These are phyloP conservation scores for Lagenidium giganteum DNA, from an alignment of 352 stramenopile genomes.

Conservation along the genomic window DNA sequence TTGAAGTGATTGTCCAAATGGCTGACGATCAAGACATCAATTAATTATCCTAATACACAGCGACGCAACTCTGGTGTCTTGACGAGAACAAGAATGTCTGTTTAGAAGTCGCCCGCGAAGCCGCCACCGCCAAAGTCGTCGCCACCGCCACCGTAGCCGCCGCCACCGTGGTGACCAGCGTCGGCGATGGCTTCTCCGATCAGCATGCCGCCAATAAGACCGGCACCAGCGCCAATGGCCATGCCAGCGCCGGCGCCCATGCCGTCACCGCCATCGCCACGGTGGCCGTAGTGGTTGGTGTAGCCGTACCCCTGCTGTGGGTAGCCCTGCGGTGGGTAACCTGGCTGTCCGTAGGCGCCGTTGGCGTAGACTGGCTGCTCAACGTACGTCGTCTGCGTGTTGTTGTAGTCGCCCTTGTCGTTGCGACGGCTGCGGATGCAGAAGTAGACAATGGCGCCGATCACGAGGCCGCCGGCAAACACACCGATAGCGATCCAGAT, in stretches of 20 bases:
- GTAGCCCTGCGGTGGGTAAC: constrained; percentile 19
- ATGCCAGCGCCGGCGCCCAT: constrained; percentile 9
- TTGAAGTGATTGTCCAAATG: too few species aligned
- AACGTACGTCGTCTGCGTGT: constrained; percentile 11
- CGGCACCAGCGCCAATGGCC: constrained; percentile 4
- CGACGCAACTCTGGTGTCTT: too few species aligned
- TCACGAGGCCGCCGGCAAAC: constrained; percentile 24
- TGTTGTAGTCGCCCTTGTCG: constrained; percentile 10
- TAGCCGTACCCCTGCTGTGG: neutral
- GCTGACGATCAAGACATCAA: too few species aligned
- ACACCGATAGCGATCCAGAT: constrained; percentile 27
- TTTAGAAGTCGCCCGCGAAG: constrained; percentile 18
- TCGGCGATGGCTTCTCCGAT: constrained; percentile 15
- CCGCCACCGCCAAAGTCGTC: constrained; percentile 1
- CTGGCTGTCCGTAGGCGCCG: constrained; percentile 30
- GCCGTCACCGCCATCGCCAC: constrained; percentile 4
- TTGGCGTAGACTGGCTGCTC: constrained; percentile 28
- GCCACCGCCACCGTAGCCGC: constrained; percentile 6
- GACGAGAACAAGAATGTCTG: too few species aligned
- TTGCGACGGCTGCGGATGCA: constrained; percentile 33
- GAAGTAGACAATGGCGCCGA: constrained; percentile 25
- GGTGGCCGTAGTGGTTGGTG: constrained; percentile 9
- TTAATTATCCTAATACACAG: too few species aligned
- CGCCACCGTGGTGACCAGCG: too few species aligned
- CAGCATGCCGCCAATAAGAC: constrained; percentile 15